Base-by-base conservation (phyloP, 768 basidiomycete species). In the Strobilomyces confusus region DNA sequence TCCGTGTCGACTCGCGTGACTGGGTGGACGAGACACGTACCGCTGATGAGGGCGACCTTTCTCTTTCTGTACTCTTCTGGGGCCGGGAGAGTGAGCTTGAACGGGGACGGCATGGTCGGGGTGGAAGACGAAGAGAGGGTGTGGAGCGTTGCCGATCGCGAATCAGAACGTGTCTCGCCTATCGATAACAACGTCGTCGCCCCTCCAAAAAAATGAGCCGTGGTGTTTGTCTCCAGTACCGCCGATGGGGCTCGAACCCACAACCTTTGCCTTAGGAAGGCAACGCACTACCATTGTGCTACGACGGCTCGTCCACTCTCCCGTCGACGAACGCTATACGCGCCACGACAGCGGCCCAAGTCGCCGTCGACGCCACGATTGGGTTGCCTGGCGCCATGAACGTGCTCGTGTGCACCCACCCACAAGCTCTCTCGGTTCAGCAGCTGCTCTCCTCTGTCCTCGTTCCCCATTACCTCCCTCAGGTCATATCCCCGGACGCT, bases 31-130 rank as follows among this genome's bases (percentile, higher is more conserved):
- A 48, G 40, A 46, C 23, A 70, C 75, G 42, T 65, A 91, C 94
- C 94, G 61, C 91, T 91, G 60, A 98, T 89, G 48, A 98, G 76
- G 11, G 94, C 94, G 58, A 98, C 91, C 71, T 95, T 97, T 71
- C 94, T 86, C 73, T 88, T 86, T 62, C 81, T 79, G 69, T 89
- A 97, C 59, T 92, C 89, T 62, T 87, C 89, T 0, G 83, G 80
- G n/a, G 87, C 69, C 1, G 87, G 87, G 25, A 90, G 75, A 58
- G 77, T 67, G 48, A 82, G 73, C 58, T 75, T 80, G 44, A 84
- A 79, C 2, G 63, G 57, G 17, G 57, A 44, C 15, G 54, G 25
- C 66, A 68, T 68, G 49, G 1, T 40, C 17, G 19, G 32, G 12
- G 43, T 14, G 49, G 6, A 9, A 41, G 43, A 13, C 20, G 37